Evolutionary conservation across 257 asterid genomes (phyloP).

Genomic region (Gardenia jasminoides): DNA sequence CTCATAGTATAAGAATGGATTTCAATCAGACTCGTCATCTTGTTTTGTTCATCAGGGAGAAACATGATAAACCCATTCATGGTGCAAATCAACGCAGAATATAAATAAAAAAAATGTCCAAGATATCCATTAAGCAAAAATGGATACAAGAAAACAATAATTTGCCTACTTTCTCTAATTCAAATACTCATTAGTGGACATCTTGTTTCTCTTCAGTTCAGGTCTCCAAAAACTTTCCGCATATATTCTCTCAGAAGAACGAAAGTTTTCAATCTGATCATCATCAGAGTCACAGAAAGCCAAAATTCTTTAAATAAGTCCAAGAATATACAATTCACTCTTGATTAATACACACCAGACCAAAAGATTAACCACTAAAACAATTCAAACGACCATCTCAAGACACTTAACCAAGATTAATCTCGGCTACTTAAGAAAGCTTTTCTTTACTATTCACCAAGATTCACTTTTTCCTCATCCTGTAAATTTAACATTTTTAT

Average conservation of each 20-base stretch:
- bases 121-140: not conserved
- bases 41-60: slow-evolving; percentile 23
- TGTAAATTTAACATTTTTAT: not conserved
- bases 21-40: slow-evolving; percentile 29
- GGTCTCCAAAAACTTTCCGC: slow-evolving; percentile 15
- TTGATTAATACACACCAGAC: not conserved
- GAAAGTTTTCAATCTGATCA: slow-evolving; percentile 9
- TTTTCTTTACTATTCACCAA: not conserved
- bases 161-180: not conserved
- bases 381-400: not conserved
- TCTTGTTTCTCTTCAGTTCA: slow-evolving; percentile 3
- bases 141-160: not conserved
- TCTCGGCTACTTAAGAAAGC: not conserved
- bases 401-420: not conserved
- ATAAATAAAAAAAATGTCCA: not conserved
- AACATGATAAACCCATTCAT: not conserved
- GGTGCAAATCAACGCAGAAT: not conserved
- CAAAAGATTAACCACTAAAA: not conserved
- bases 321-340: not conserved
- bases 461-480: not conserved
- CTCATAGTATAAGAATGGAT: slow-evolving; percentile 16
- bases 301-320: not conserved
- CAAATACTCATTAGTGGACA: not conserved
- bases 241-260: slow-evolving; percentile 1
- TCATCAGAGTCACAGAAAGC: not conserved